Evolutionary conservation across 257 asterid genomes (phyloP), one percentile per base, ranked within the genome.

Genomic region (Mentha longifolia): DNA sequence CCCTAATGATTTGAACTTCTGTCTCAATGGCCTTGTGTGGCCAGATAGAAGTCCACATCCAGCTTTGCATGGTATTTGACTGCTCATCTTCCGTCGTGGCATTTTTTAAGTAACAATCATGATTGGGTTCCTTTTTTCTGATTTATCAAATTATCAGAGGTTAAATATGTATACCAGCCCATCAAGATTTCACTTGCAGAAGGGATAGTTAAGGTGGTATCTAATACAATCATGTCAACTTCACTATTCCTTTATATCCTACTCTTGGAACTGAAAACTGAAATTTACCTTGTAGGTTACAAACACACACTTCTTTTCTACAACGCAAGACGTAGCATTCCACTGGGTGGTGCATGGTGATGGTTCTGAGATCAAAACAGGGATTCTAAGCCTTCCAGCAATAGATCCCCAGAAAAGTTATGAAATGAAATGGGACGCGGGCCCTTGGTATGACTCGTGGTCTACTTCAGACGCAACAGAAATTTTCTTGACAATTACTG

Each of bases 31-130:
- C 66, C 62, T 94, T 12, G 56, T 80, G 64, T 91, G 97, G 96
- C 99, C 99, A n/a, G 95, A 94, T 81, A 92, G 99, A 79, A 94
- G 74, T 79, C 97, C 97, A 77, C 99, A 94, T 81, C 98, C 99
- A 79, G 98, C 92, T 67, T 13, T 94, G 22, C 91, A 89, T 57
- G 98, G 98, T 92, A 77, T 79, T 22, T 30, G 30, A 57, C 56
- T 52, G 19, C 67, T 61, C 47, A 42, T 68, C 63, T 79, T 57
- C 70, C 68, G 16, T 52, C 28, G 1, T 56, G 1, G 66, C 63
- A 19, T 56, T 58, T 56, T 55, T 56, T 60, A 37, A n/a, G 25
- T 68, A 10, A 43, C 16, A 12, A 65, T 28, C 17, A 7, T 65
- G 61, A 25, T 63, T 67, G 7, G 1, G 49, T 46, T 69, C 30